Base-by-base conservation (phyloP, 2,329 filamentous ascomycete genomes). In the Neofusicoccum laricinum region DNA sequence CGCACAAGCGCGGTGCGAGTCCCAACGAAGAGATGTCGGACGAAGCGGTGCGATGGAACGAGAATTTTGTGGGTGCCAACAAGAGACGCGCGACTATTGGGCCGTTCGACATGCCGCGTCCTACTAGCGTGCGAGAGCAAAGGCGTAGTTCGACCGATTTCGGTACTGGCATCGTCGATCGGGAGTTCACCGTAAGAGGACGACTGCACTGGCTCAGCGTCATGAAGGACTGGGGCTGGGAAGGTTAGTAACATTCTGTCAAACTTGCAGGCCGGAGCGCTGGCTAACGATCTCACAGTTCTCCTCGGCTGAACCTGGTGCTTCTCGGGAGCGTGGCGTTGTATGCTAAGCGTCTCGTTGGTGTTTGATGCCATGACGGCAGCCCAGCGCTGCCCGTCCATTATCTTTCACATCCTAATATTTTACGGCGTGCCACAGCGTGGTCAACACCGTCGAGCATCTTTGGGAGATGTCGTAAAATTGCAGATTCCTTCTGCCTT, bases 161-260 rank as follows among this genome's bases (percentile, higher is more conserved):
- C 5, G 64, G 67, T 21, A 71, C 69, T 8, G 76, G 77, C 65
- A 77, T 80, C 46, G 79, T 86, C 66, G 84, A 88, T 66, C 79
- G 79, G 62, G 85, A 88, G 58, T 83, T 86, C 70, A 89, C 87
- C 2, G 86, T 90, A n/a, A 82, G 85, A 67, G 88, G 88, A 3
- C 80, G 80, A 50, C 75, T 89, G 70, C 88, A 91, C 75, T 91
- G 88, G 88, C 79, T 89, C 8, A 86, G 87, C 41, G 87, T 91
- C 46, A 90, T 90, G 88, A 84, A 84, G 67, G 88, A 90, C 68
- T 89, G 86, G 86, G 79, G 81, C n/a, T 91, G 88, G 88, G 88
- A 90, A 82, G 84, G 88, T 89, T 78, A 78, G 83, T 78, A 15
- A 30, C 19, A n/a, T 32, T 32, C 40, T 4, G 19, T 14, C 34